These are phyloP conservation scores for Boletus fagicola DNA, from an alignment of 768 basidiomycete genomes.

Conservation along the genomic window DNA sequence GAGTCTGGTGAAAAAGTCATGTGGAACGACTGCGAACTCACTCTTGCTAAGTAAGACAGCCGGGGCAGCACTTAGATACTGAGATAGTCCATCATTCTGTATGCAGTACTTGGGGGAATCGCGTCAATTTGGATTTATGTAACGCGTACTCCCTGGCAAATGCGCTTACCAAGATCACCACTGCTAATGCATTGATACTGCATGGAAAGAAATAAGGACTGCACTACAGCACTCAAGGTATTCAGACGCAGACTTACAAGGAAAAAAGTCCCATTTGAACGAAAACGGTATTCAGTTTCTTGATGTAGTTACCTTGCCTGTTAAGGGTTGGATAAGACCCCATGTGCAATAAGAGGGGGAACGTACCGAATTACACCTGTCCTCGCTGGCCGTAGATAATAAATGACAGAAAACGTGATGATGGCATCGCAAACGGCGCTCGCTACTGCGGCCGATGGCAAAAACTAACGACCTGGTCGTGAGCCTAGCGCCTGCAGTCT, in stretches of 20 bases:
- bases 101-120: neutral
- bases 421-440: conserved; percentile 21
- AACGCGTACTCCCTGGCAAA: neutral
- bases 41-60: conserved; percentile 18
- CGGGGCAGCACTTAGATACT: conserved; percentile 7
- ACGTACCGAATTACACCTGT: conserved; percentile 13
- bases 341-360: too few relatives aligned
- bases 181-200: conserved; percentile 11
- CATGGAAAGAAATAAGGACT: neutral
- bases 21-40: neutral
- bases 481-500: neutral
- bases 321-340: neutral
- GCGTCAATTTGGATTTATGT: neutral
- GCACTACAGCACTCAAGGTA: neutral
- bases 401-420: conserved; percentile 19
- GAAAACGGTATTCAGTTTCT: conserved; percentile 13
- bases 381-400: conserved; percentile 15
- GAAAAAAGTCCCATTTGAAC: conserved; percentile 22
- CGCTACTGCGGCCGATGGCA: conserved; percentile 7
- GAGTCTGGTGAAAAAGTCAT: neutral
- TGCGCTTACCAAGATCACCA: neutral
- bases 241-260: conserved; percentile 7
- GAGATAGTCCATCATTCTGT: neutral
- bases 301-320: conserved; percentile 15
- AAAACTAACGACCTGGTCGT: conserved; percentile 1